These are phyloP conservation scores for Cyclaneusma minus DNA, from an alignment of 2,329 filamentous ascomycete species.

Conservation along the genomic window DNA sequence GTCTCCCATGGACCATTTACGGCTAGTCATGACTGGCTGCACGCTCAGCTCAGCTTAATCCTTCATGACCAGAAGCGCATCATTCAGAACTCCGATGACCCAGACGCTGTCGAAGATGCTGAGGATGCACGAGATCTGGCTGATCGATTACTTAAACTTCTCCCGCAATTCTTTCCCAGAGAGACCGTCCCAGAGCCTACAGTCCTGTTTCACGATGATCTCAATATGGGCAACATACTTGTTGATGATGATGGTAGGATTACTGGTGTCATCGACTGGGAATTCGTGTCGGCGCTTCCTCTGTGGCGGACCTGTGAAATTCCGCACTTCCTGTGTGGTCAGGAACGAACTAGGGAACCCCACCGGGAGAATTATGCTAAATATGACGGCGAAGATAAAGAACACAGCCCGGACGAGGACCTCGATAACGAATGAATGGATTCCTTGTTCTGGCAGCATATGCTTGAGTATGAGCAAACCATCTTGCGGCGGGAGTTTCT, in stretches of 20 bases:
- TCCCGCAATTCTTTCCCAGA: constrained; percentile 19
- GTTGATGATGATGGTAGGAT: constrained; percentile 21
- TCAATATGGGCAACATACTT: constrained; percentile 24
- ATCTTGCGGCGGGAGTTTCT: constrained; percentile 20
- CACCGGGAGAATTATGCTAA: constrained; percentile 9
- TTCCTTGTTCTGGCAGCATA: constrained; percentile 24
- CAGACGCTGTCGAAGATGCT: constrained; percentile 19
- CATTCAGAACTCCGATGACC: constrained; percentile 11
- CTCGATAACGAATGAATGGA: constrained; percentile 24
- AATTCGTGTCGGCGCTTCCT: constrained; percentile 25
- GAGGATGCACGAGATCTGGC: constrained; percentile 12
- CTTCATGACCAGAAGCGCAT: constrained; percentile 13
- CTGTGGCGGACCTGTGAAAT: constrained; percentile 20
- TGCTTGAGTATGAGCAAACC: constrained; percentile 25
- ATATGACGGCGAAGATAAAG: constrained; percentile 5
- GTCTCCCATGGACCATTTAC: constrained; percentile 22
- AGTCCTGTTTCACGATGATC: constrained; percentile 22
- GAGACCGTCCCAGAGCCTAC: constrained; percentile 15
- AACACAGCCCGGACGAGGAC: constrained; percentile 7
- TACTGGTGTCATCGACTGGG: constrained; percentile 26
- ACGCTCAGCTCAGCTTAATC: constrained; percentile 17
- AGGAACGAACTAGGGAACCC: constrained; percentile 17
- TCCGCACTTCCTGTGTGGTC: constrained; percentile 20
- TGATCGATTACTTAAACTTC: constrained; percentile 14
- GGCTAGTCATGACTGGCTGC: constrained; percentile 24